These are phyloP conservation scores for Coniferiporia weirii DNA, from an alignment of 1,284 basidiomycete genomes.

Conservation along the genomic window DNA sequence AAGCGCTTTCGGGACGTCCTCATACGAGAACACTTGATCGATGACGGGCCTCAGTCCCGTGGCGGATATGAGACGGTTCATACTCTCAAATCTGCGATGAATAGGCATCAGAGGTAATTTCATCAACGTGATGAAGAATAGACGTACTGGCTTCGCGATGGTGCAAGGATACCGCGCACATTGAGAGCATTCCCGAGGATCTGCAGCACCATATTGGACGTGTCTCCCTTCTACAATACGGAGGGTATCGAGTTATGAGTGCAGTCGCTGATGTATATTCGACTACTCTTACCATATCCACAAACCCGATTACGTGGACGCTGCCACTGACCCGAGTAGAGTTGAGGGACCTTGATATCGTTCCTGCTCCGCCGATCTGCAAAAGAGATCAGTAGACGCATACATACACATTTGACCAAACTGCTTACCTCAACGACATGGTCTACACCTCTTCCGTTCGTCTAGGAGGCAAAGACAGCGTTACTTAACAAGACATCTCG, in stretches of 20 bases:
- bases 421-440: conserved; percentile 47
- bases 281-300: conserved; percentile 31
- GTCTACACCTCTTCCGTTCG: conserved; percentile 49
- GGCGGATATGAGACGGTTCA: conserved; percentile 40
- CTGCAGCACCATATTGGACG: conserved; percentile 12
- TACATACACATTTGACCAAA: neutral
- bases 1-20: conserved; percentile 40
- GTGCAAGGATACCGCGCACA: conserved; percentile 33
- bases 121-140: neutral
- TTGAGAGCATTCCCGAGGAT: conserved; percentile 21
- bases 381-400: neutral
- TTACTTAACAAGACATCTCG: neutral
- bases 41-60: conserved; percentile 40
- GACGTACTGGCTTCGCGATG: conserved; percentile 30
- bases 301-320: conserved; percentile 45
- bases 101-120: conserved; percentile 3
- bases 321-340: conserved; percentile 40
- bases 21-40: conserved; percentile 48
- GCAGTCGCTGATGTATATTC: too few relatives aligned
- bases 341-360: conserved; percentile 40
- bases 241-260: too few relatives aligned
- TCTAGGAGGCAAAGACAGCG: conserved; percentile 22
- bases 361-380: conserved; percentile 48
- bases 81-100: conserved; percentile 36
- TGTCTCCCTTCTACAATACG: conserved; percentile 13